Evolutionary conservation across 176 grass and related monocot genomes (phyloP).

Genomic region (Themeda triandra): DNA sequence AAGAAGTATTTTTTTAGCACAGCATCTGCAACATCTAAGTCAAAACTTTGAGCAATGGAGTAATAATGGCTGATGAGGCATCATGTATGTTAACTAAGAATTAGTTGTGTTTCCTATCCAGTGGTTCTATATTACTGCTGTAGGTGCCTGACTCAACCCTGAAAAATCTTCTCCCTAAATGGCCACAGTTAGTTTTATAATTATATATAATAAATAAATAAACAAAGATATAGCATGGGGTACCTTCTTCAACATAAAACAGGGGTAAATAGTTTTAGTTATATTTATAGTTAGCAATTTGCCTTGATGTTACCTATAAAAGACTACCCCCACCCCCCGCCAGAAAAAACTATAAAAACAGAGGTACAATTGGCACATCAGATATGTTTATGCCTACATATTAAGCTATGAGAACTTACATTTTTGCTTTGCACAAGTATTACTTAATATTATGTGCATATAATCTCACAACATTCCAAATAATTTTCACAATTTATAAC

Average conservation of each 20-base stretch:
- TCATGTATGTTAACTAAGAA: neutral
- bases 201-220: neutral
- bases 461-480: neutral
- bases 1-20: neutral
- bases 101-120: constrained; percentile 7
- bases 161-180: neutral
- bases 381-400: neutral
- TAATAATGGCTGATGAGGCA: neutral
- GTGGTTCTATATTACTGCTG: neutral
- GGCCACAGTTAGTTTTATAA: neutral
- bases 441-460: too few species aligned
- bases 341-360: neutral
- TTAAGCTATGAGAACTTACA: neutral
- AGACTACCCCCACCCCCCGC: too few species aligned
- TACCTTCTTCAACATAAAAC: neutral
- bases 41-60: neutral
- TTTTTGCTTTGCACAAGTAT: too few species aligned
- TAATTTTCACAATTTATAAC: neutral
- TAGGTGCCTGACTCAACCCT: neutral
- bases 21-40: neutral
- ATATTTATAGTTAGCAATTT: neutral
- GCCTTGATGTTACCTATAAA: too few species aligned
- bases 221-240: neutral
- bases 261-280: neutral
- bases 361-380: neutral